phyloP scores from a whole-genome alignment of 331 rosid species.

The Malus hybrid region DNA sequence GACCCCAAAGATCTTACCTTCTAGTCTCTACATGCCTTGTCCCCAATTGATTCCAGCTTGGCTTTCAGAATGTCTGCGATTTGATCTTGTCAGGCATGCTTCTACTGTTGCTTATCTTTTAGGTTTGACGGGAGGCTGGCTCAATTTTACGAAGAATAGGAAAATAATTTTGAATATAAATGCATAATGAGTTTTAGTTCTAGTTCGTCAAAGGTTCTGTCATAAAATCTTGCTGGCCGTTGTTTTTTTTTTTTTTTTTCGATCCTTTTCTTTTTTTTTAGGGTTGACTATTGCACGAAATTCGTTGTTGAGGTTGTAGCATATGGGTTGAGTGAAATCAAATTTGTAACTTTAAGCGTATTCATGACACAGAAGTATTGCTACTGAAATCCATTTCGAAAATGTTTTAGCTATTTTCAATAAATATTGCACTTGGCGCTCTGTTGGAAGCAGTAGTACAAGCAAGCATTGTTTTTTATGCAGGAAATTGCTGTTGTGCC shows the following conservation, averaged over 20 bases:
- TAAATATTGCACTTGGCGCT: neutral
- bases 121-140: slow-evolving; percentile 4
- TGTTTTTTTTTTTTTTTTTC: neutral
- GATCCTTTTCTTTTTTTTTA: neutral
- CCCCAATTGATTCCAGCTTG: neutral
- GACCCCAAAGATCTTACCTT: slow-evolving; percentile 94
- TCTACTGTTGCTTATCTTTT: neutral
- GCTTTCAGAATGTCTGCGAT: neutral
- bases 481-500: neutral
- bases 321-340: neutral
- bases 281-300: neutral
- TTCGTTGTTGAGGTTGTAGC: neutral
- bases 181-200: slow-evolving; percentile 23
- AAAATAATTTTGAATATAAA: slow-evolving; percentile 39
- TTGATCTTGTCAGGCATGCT: slow-evolving; percentile 1
- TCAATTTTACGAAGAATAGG: slow-evolving; percentile 17
- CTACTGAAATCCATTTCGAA: neutral
- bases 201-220: neutral
- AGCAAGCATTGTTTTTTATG: too few relatives aligned
- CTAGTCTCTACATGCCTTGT: slow-evolving; percentile 31
- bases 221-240: neutral
- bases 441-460: neutral
- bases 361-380: neutral
- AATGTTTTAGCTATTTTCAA: neutral
- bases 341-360: neutral